A percentile compares a stretch with the other conserved stretches of the same genome.
Evolutionary conservation across 163 green algal species (phyloP).

Genomic region (Coccomyxa subellipsoidea): DNA sequence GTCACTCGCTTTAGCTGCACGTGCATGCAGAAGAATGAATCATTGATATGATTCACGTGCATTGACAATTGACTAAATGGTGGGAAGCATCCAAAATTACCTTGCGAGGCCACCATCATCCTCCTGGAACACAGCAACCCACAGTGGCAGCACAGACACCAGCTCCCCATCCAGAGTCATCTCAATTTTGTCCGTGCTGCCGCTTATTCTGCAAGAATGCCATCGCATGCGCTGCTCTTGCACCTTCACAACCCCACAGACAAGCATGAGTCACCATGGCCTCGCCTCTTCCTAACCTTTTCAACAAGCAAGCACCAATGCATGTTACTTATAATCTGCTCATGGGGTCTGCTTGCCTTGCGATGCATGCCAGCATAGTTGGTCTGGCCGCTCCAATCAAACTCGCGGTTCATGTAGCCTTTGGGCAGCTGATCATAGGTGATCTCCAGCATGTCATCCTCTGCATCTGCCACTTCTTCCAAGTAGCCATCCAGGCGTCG

Average conservation of each 20-base stretch:
- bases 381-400: constrained; percentile 20
- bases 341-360: background rate
- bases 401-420: background rate
- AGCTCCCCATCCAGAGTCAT: background rate
- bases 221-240: background rate
- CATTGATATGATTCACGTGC: too few relatives aligned
- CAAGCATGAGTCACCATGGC: too few relatives aligned
- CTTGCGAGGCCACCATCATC: constrained; percentile 31
- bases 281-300: too few relatives aligned
- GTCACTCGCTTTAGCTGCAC: too few relatives aligned
- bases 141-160: constrained; percentile 41
- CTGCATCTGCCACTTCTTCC: background rate
- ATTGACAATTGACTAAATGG: too few relatives aligned
- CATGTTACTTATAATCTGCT: too few relatives aligned
- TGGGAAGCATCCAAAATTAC: background rate
- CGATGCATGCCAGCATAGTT: constrained; percentile 5
- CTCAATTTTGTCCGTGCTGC: background rate
- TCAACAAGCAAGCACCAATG: too few relatives aligned
- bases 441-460: constrained; percentile 6
- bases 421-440: constrained; percentile 17
- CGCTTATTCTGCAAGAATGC: background rate
- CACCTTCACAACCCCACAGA: background rate
- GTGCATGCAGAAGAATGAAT: too few relatives aligned
- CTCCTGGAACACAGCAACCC: constrained; percentile 64
- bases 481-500: background rate